These are phyloP conservation scores for Phytophthora syringae DNA, from an alignment of 352 stramenopile genomes.

Conservation along the genomic window DNA sequence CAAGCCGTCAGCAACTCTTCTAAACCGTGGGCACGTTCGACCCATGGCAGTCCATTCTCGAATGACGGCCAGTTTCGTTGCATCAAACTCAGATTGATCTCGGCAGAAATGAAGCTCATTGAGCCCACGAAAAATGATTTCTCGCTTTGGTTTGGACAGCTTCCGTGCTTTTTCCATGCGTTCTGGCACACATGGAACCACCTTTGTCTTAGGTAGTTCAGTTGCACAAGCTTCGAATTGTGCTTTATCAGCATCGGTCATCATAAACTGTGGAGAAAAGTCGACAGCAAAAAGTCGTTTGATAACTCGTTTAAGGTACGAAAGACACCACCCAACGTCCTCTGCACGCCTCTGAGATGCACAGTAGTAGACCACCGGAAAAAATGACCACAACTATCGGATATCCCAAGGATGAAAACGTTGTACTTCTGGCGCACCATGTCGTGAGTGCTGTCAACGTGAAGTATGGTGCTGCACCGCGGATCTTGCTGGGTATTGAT, in stretches of 20 bases:
- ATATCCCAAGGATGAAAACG: neutral
- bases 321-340: neutral
- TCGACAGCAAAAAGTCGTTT: neutral
- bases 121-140: neutral
- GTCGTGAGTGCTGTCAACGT: neutral
- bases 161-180: neutral
- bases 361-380: neutral
- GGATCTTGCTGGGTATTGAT: neutral
- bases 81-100: neutral
- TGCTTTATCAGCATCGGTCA: neutral
- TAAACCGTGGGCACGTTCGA: too few relatives aligned
- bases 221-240: too few relatives aligned
- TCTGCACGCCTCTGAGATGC: neutral
- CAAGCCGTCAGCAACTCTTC: too few relatives aligned
- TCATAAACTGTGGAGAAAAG: too few relatives aligned
- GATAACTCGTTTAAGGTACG: neutral
- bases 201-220: neutral
- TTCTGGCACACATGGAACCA: constrained; percentile 1
- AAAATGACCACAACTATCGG: neutral
- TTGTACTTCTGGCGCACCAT: neutral
- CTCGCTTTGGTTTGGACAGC: too few relatives aligned
- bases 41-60: too few relatives aligned
- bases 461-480: neutral
- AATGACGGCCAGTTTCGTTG: too few relatives aligned
- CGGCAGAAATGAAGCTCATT: neutral